Evolutionary conservation across 441 rosid species (phyloP).

Genomic region (Eutrema salsugineum): DNA sequence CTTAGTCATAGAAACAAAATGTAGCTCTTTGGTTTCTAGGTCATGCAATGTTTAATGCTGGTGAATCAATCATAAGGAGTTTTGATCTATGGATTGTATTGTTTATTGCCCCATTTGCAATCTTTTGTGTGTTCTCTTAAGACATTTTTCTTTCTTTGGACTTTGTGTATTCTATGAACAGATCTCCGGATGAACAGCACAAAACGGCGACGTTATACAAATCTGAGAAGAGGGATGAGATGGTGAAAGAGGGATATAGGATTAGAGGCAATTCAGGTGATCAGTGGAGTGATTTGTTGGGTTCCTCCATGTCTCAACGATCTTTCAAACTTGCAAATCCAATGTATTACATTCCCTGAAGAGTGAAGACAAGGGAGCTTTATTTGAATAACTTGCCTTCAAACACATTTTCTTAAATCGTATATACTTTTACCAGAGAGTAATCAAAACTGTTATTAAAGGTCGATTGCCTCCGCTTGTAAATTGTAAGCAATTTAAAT

Average conservation of each 20-base stretch:
- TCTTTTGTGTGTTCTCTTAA: neutral
- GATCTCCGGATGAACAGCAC: constrained; percentile 45
- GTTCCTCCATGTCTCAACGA: constrained; percentile 52
- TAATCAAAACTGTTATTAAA: constrained; percentile 16
- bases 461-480: constrained; percentile 12
- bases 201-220: constrained; percentile 65
- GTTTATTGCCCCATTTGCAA: neutral
- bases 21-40: neutral
- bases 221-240: constrained; percentile 75
- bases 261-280: constrained; percentile 88
- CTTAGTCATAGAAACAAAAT: neutral
- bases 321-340: constrained; percentile 92
- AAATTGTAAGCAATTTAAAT: neutral
- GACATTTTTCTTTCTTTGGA: neutral
- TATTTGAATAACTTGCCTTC: constrained; percentile 23
- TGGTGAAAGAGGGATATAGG: constrained; percentile 66
- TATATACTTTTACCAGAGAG: neutral
- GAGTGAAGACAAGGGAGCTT: constrained; percentile 27
- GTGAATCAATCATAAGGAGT: neutral
- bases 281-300: constrained; percentile 92
- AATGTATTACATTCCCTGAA: constrained; percentile 74
- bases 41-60: neutral
- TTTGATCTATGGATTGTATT: neutral
- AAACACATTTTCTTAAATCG: constrained; percentile 1
- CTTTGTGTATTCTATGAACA: neutral